phyloP scores from a whole-genome alignment of 2,329 filamentous ascomycete genomes.

The Trichoderma citrinoviride region DNA sequence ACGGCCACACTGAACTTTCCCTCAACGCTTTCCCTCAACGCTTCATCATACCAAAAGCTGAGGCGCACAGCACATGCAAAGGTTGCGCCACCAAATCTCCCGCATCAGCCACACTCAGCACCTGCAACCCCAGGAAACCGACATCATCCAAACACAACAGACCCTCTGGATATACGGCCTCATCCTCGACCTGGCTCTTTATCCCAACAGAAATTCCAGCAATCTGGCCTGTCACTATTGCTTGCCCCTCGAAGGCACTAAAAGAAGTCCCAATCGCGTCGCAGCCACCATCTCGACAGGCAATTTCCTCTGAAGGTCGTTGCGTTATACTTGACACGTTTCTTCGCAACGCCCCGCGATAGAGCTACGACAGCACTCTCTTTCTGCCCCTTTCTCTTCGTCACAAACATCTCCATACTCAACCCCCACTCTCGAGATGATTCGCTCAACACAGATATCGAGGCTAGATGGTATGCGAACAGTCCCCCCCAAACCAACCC shows the following conservation, averaged over 20 bases:
- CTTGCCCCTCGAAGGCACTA: neutral
- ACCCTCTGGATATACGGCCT: neutral
- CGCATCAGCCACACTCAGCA: conserved; percentile 8
- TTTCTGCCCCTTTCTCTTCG: conserved; percentile 8
- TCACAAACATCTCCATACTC: neutral
- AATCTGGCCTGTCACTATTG: neutral
- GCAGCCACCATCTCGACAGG: neutral
- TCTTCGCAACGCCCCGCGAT: conserved; percentile 15
- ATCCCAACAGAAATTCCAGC: neutral
- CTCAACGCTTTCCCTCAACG: neutral
- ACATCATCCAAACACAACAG: neutral
- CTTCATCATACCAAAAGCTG: neutral
- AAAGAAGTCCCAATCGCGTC: neutral
- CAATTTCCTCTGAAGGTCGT: neutral
- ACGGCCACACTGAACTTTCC: neutral
- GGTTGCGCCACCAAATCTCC: conserved; percentile 11
- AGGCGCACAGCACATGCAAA: neutral
- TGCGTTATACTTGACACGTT: conserved; percentile 25
- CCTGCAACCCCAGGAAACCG: neutral
- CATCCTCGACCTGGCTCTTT: neutral
- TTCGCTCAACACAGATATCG: conserved; percentile 90
- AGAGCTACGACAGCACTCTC: neutral
- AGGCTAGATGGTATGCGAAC: conserved; percentile 72
- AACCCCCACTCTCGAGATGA: conserved; percentile 54
- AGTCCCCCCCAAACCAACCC: neutral